Base-by-base conservation (phyloP, 2,329 filamentous ascomycete species). In the Amylocarpus encephaloides region DNA sequence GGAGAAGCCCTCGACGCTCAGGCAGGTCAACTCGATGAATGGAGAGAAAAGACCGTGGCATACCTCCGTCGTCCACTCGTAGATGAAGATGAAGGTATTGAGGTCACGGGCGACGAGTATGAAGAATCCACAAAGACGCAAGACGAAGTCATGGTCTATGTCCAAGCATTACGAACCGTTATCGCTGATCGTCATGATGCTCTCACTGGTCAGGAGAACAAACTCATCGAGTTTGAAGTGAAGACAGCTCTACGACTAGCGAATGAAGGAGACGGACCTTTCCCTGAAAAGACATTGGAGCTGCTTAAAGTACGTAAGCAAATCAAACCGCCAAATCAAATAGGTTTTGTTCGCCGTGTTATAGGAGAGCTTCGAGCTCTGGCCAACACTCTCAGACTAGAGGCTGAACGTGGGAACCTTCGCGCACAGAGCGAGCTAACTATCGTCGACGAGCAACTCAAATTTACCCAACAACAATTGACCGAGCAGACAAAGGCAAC, bases 51-150 rank as follows among this genome's bases (percentile, higher is more conserved):
- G 38, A 82, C 91, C 51, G 76, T 88, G 15, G 77, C 85, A 48
- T 77, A 92, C 16, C 74, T 96, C 9, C 70, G 86, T 10, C 77
- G 82, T 53, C 82, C 88, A 0, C 74, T 97, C 1, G 81, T 97
- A 15, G 93, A 97, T 59, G 83, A 93, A 62, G 89, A 95, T 36
- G 81, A 82, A 13, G 73, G 72, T n/a, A 69, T 77, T 9, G 88
- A 95, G 51, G 78, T 82, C 2, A 92, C 89, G 10, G 93, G 93
- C 19, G 85, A 96, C 52, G 93, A 97, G 65, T 93, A 95, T 55
- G 86, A 89, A 58, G 80, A 87, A 30, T 95, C 92, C 0, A 88
- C 90, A 0, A 88, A 88, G 65, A 78, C 85, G 41, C 92, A 97
- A 68, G 92, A 96, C 54, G 83, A 94, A 64, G 79, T 96, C 38